These are phyloP conservation scores for Geotrichum aggregatum DNA, from an alignment of 1,139 yeast species.

Conservation along the genomic window DNA sequence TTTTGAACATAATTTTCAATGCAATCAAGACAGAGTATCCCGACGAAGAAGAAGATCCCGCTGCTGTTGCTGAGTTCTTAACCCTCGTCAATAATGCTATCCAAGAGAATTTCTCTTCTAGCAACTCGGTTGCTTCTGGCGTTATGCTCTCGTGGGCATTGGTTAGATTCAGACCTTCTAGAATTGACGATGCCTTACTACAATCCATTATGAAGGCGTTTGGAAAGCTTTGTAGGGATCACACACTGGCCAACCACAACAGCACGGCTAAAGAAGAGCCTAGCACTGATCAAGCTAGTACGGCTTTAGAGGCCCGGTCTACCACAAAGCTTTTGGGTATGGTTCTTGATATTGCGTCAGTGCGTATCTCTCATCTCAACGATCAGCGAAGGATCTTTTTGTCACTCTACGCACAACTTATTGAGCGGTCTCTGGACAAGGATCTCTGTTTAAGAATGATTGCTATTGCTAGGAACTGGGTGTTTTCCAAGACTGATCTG, in stretches of 20 bases:
- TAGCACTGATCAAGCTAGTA: slow-evolving; percentile 9
- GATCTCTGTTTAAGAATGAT: slow-evolving; percentile 72
- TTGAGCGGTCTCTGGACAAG: slow-evolving; percentile 82
- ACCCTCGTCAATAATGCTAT: slow-evolving; percentile 61
- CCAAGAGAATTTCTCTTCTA: slow-evolving; percentile 76
- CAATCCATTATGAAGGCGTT: slow-evolving; percentile 81
- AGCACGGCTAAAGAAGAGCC: slow-evolving; percentile 30
- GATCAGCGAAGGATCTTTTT: slow-evolving; percentile 90
- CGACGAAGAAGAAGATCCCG: slow-evolving; percentile 49
- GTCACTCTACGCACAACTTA: slow-evolving; percentile 79
- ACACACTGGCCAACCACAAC: slow-evolving; percentile 43
- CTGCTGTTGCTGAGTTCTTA: slow-evolving; percentile 59
- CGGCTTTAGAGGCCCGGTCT: slow-evolving; percentile 68
- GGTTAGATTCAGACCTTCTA: slow-evolving; percentile 66
- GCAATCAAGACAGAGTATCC: slow-evolving; percentile 34
- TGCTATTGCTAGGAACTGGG: slow-evolving; percentile 81
- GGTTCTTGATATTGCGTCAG: slow-evolving; percentile 70
- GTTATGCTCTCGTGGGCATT: slow-evolving; percentile 82
- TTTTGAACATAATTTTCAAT: slow-evolving; percentile 57
- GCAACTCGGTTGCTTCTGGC: slow-evolving; percentile 87
- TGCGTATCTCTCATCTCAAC: slow-evolving; percentile 77
- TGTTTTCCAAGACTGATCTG: slow-evolving; percentile 72
- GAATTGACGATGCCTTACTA: slow-evolving; percentile 61
- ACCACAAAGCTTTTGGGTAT: slow-evolving; percentile 73
- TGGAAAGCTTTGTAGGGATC: slow-evolving; percentile 85